Conservation (phyloP, 1,284 basidiomycete genomes). For the Moesziomyces antarcticus region DNA sequence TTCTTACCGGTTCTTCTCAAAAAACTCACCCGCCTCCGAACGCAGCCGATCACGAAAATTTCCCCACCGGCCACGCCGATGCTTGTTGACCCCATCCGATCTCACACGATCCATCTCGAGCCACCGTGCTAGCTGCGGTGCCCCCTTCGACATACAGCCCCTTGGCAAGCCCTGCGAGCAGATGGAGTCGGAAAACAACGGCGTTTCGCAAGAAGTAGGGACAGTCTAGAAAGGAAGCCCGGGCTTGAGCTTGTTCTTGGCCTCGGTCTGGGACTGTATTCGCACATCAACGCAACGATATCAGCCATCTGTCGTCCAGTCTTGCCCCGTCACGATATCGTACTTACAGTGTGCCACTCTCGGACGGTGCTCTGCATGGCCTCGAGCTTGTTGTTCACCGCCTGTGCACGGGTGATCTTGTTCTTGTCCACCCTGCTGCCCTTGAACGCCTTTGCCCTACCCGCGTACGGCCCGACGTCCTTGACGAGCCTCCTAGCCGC, state of each 20-base stretch:
- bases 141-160: too few relatives aligned
- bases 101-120: conserved; percentile 4
- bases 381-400: conserved; percentile 26
- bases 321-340: too few relatives aligned
- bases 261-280: conserved; percentile 18
- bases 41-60: conserved; percentile 24
- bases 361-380: conserved; percentile 41
- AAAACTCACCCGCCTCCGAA: background rate
- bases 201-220: too few relatives aligned
- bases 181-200: too few relatives aligned
- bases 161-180: too few relatives aligned
- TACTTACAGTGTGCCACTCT: conserved; percentile 52
- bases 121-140: too few relatives aligned
- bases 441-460: conserved; percentile 54
- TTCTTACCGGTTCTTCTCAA: conserved; percentile 4
- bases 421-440: conserved; percentile 48
- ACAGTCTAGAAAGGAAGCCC: conserved; percentile 33
- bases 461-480: conserved; percentile 49
- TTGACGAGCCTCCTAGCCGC: conserved; percentile 24
- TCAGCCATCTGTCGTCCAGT: too few relatives aligned
- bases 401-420: conserved; percentile 13
- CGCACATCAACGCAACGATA: background rate
- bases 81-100: background rate
- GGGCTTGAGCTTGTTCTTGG: conserved; percentile 41
- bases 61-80: too few relatives aligned